A percentile compares a stretch with the other conserved stretches of the same genome.
These are phyloP conservation scores for Leccinum variicolor DNA, from an alignment of 768 basidiomycete species.

Conservation along the genomic window DNA sequence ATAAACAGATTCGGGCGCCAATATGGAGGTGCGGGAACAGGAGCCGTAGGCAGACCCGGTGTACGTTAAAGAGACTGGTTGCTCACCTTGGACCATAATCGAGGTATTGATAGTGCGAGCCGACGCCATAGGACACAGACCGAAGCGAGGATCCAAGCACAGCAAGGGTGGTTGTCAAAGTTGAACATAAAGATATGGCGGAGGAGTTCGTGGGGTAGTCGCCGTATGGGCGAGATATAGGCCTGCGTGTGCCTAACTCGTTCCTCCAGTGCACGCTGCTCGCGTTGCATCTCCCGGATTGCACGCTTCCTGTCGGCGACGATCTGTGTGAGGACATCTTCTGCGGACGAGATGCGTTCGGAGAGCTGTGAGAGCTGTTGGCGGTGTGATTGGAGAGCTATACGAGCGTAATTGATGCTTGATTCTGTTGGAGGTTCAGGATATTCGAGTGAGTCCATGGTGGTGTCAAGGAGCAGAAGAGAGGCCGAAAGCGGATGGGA, in stretches of 20 bases:
- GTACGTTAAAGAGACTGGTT: background rate
- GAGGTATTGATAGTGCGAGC: constrained; percentile 62
- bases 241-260: constrained; percentile 50
- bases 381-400: constrained; percentile 36
- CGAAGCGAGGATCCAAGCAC: constrained; percentile 71
- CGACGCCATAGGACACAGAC: constrained; percentile 68
- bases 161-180: constrained; percentile 69
- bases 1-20: constrained; percentile 17
- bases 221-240: constrained; percentile 69
- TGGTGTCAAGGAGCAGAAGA: constrained; percentile 10
- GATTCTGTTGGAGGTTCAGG: constrained; percentile 60
- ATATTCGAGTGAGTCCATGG: constrained; percentile 33
- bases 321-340: constrained; percentile 55
- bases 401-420: constrained; percentile 51
- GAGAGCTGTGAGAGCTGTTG: constrained; percentile 33
- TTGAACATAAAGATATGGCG: constrained; percentile 67
- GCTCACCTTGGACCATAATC: constrained; percentile 75
- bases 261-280: constrained; percentile 48
- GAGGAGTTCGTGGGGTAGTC: constrained; percentile 70
- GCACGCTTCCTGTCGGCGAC: constrained; percentile 50
- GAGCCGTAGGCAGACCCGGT: background rate
- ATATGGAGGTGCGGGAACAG: constrained; percentile 3
- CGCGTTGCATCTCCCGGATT: constrained; percentile 52
- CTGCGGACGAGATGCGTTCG: constrained; percentile 48
- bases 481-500: constrained; percentile 19